These are phyloP conservation scores for Populus hybrid DNA, from an alignment of 441 rosid species.

Conservation along the genomic window DNA sequence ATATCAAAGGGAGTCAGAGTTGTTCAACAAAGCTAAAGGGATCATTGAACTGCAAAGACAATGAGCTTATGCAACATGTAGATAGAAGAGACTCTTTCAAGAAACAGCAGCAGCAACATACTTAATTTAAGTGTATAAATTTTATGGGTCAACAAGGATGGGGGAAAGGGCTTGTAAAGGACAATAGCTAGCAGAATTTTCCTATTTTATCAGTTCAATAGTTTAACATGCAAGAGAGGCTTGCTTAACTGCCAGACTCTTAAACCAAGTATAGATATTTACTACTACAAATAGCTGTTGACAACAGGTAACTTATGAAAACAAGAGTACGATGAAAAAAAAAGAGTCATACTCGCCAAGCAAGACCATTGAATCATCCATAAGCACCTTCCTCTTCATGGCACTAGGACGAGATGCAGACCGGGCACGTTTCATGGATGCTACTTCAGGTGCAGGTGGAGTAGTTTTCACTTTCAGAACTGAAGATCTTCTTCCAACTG, in stretches of 20 bases:
- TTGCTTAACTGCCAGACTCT: neutral
- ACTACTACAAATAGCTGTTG: neutral
- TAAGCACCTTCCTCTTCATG: slow-evolving; percentile 84
- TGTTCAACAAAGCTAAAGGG: neutral
- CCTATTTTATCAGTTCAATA: neutral
- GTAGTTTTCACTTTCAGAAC: slow-evolving; percentile 78
- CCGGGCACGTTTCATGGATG: slow-evolving; percentile 58
- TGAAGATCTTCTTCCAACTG: slow-evolving; percentile 91
- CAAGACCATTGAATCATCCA: slow-evolving; percentile 95
- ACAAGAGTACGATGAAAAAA: neutral
- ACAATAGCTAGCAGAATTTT: neutral
- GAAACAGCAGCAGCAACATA: neutral
- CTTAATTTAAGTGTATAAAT: neutral
- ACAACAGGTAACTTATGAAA: neutral
- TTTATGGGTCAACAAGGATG: neutral
- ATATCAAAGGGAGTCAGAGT: neutral
- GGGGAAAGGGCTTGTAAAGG: neutral
- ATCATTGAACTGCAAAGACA: neutral
- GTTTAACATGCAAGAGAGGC: neutral
- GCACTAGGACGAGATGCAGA: slow-evolving; percentile 55
- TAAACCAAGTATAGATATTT: neutral
- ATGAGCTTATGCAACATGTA: neutral
- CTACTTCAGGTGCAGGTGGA: slow-evolving; percentile 57
- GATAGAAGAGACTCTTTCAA: neutral
- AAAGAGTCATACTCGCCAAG: slow-evolving; percentile 88